Base-by-base conservation (phyloP, 2,329 filamentous ascomycete species). In the Onygena corvina region DNA sequence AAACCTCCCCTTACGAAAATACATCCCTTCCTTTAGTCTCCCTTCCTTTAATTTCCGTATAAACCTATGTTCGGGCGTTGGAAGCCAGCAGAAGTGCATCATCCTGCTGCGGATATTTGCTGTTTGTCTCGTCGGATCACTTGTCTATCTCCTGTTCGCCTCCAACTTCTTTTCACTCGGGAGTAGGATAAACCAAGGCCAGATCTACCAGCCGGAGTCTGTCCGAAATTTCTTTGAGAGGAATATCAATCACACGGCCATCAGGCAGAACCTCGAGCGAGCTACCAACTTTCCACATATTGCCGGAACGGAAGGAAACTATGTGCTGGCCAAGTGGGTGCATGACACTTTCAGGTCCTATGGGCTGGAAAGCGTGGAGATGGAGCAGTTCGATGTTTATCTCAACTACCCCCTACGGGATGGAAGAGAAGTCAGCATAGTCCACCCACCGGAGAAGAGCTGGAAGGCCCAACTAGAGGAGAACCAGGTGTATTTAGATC, bases 261-360 rank as follows among this genome's bases (percentile, higher is more conserved):
- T 92, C 63, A 76, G 80, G 54, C 81, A 85, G 34, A 84, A 85
- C 51, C 69, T 94, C 52, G 72, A 77, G 59, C 84, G 89, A 60
- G 80, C 90, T 54, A 90, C 87, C 3, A 77, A 77, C 50, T 94
- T 86, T 62, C 85, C 92, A 53, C 92, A 96, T 65, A 75, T 96
- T 54, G 92, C 87, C 1, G 92, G 92, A n/a, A 94, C 88, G 2
- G 83, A 94, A 68, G 92, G 92, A 44, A 90, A 93, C 68, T 88
- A 83, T 59, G 85, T 83, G 40, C 74, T 94, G 49, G 90, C 86
- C 5, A 77, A 86, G 69, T 93, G 89, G 71, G 79, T 95, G 49
- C 77, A 89, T 65, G 80, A 80, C 59, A 77, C 83, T 64, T 94
- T 95, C 66, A 69, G 71, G 56, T 75, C 75, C 46, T 81, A 82